Conservation (phyloP, 2,329 filamentous ascomycete species). For the Colletotrichum sansevieriae region DNA sequence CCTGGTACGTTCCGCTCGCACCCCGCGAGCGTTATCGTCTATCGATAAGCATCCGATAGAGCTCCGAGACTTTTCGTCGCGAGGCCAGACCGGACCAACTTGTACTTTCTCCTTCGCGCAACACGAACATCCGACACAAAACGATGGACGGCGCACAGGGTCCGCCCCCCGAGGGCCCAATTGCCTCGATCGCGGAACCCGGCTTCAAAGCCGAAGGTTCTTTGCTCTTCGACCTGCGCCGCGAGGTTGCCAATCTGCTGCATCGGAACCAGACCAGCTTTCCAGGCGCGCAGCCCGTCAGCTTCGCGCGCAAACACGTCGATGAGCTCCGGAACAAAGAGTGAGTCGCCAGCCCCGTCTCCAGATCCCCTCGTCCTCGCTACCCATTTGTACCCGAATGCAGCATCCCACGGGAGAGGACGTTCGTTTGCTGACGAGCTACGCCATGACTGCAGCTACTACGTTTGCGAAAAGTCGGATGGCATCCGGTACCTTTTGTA, state of each 20-base stretch:
- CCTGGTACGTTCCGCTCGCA: too few species aligned
- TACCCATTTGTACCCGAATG: too few species aligned
- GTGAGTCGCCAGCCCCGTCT: slow-evolving; percentile 56
- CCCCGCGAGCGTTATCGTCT: slow-evolving; percentile 22
- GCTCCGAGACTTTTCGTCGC: slow-evolving; percentile 40
- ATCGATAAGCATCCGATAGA: slow-evolving; percentile 41
- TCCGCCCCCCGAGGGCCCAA: slow-evolving; percentile 49
- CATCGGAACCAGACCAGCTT: slow-evolving; percentile 77
- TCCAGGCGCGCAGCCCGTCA: slow-evolving; percentile 94
- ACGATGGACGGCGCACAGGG: slow-evolving; percentile 42
- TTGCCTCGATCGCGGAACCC: slow-evolving; percentile 69
- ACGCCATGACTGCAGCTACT: slow-evolving; percentile 73
- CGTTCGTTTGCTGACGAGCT: slow-evolving; percentile 20
- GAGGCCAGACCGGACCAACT: slow-evolving; percentile 27
- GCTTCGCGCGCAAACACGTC: slow-evolving; percentile 85
- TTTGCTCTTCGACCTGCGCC: slow-evolving; percentile 72
- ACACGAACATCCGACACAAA: slow-evolving; percentile 26
- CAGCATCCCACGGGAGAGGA: too few species aligned
- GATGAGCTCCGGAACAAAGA: slow-evolving; percentile 85
- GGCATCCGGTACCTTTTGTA: slow-evolving; percentile 97
- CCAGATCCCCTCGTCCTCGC: too few species aligned
- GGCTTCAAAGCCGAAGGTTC: slow-evolving; percentile 75
- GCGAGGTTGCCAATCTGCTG: slow-evolving; percentile 82
- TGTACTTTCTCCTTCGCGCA: slow-evolving; percentile 37
- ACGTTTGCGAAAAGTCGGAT: slow-evolving; percentile 98